Conservation (phyloP, 345 rosid species). For the Rubroshorea leprosula region DNA sequence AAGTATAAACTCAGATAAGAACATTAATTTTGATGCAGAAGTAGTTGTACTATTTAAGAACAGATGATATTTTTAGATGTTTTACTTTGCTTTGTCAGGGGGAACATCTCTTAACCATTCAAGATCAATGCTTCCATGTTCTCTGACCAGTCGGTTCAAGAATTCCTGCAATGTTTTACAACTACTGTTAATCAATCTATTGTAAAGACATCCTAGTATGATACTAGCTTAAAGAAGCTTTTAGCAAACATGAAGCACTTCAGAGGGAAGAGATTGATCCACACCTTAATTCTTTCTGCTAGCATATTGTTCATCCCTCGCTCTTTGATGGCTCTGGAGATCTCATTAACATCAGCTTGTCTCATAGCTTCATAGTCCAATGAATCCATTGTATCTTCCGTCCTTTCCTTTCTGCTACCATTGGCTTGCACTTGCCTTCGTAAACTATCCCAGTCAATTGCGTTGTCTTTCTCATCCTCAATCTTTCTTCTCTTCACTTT, state of each 20-base stretch:
- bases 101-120: slow-evolving; percentile 87
- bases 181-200: slow-evolving; percentile 13
- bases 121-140: slow-evolving; percentile 72
- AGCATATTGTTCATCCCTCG: slow-evolving; percentile 91
- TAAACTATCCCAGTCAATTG: slow-evolving; percentile 72
- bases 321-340: slow-evolving; percentile 62
- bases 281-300: slow-evolving; percentile 81
- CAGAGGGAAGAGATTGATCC: slow-evolving; percentile 5
- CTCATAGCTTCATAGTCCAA: slow-evolving; percentile 84
- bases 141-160: slow-evolving; percentile 55
- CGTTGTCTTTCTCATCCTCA: slow-evolving; percentile 33
- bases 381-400: slow-evolving; percentile 56
- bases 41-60: slow-evolving; percentile 6
- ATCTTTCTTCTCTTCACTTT: slow-evolving; percentile 46
- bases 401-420: slow-evolving; percentile 40
- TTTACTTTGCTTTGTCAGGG: slow-evolving; percentile 77
- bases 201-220: background rate
- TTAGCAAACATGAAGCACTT: slow-evolving; percentile 5
- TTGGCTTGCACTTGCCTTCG: slow-evolving; percentile 46
- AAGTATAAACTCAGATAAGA: background rate
- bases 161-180: slow-evolving; percentile 59
- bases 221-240: slow-evolving; percentile 16
- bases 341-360: slow-evolving; percentile 39
- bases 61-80: slow-evolving; percentile 11
- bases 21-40: background rate